A percentile compares a stretch with the other conserved stretches of the same genome.
Conservation (phyloP, 2,329 filamentous ascomycete genomes). For the Aureobasidium uvarum region DNA sequence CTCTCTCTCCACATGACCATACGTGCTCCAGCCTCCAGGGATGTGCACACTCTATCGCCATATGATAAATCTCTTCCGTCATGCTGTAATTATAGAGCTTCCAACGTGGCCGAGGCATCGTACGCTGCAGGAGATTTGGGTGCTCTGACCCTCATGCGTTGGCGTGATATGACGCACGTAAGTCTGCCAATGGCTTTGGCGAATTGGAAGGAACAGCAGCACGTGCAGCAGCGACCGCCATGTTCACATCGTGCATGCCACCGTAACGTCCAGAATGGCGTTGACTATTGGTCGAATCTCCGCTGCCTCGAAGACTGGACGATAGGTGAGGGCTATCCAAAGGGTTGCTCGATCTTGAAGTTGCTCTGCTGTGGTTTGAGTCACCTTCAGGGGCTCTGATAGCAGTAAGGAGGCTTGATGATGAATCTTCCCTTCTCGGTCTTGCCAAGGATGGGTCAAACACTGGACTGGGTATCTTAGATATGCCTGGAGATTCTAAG, state of each 20-base stretch:
- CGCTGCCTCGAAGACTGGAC: conserved; percentile 12
- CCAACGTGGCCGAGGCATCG: background rate
- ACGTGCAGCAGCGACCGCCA: conserved; percentile 20
- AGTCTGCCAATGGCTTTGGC: background rate
- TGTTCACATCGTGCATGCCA: conserved; percentile 15
- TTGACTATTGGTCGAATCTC: background rate
- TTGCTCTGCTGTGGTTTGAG: conserved; percentile 33
- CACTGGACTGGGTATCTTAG: conserved; percentile 48
- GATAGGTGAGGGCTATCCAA: background rate
- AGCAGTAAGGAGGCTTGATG: conserved; percentile 41
- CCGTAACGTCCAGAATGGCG: conserved; percentile 1
- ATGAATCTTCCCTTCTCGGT: conserved; percentile 42
- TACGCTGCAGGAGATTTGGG: background rate
- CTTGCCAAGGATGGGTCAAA: conserved; percentile 37
- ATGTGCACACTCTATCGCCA: background rate
- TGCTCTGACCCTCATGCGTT: conserved; percentile 14
- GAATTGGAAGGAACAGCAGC: conserved; percentile 3
- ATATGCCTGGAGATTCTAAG: conserved; percentile 27
- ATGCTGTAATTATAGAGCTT: background rate
- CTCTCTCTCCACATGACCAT: conserved; percentile 5
- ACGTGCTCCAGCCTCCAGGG: background rate
- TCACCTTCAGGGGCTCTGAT: conserved; percentile 32
- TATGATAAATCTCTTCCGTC: background rate
- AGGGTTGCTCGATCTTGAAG: conserved; percentile 31
- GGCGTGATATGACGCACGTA: conserved; percentile 12